Evolutionary conservation across 2,329 filamentous ascomycete genomes (phyloP).

Genomic region (Diaporthe destruens): DNA sequence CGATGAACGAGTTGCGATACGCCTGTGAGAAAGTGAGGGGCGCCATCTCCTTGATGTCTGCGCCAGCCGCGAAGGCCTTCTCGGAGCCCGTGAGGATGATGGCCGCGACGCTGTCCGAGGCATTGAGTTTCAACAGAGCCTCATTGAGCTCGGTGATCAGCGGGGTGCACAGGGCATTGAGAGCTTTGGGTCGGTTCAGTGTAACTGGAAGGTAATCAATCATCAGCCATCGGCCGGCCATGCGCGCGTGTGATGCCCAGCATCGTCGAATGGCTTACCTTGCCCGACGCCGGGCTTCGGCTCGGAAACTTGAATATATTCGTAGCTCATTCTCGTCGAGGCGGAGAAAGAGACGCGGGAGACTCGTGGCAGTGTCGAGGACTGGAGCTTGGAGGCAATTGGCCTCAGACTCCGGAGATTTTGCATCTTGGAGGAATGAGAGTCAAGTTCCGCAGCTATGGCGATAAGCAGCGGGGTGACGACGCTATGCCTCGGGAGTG

Average conservation of each 20-base stretch:
- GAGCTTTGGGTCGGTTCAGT: slow-evolving; percentile 91
- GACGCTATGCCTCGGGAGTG: slow-evolving; percentile 13
- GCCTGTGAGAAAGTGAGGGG: slow-evolving; percentile 89
- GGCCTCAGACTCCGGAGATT: slow-evolving; percentile 71
- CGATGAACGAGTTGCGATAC: slow-evolving; percentile 93
- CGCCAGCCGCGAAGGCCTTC: slow-evolving; percentile 93
- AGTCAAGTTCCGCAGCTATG: slow-evolving; percentile 1
- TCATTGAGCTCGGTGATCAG: slow-evolving; percentile 91
- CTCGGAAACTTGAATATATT: slow-evolving; percentile 84
- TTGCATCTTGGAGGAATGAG: slow-evolving; percentile 56
- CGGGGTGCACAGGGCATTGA: slow-evolving; percentile 93
- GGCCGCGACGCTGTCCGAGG: slow-evolving; percentile 76
- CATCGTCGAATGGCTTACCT: slow-evolving; percentile 68
- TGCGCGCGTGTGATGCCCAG: slow-evolving; percentile 2
- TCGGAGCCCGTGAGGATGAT: slow-evolving; percentile 90
- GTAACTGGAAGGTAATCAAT: slow-evolving; percentile 72
- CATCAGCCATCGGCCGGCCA: not conserved
- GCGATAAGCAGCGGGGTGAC: not conserved
- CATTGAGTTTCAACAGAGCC: slow-evolving; percentile 78
- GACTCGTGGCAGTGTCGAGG: slow-evolving; percentile 68
- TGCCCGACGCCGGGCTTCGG: slow-evolving; percentile 92
- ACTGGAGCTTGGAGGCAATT: slow-evolving; percentile 70
- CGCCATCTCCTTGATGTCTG: slow-evolving; percentile 99
- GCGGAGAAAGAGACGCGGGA: slow-evolving; percentile 64
- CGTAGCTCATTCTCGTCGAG: slow-evolving; percentile 67